Conservation (phyloP, 176 grass and related monocot species). For the Puya raimondii region DNA sequence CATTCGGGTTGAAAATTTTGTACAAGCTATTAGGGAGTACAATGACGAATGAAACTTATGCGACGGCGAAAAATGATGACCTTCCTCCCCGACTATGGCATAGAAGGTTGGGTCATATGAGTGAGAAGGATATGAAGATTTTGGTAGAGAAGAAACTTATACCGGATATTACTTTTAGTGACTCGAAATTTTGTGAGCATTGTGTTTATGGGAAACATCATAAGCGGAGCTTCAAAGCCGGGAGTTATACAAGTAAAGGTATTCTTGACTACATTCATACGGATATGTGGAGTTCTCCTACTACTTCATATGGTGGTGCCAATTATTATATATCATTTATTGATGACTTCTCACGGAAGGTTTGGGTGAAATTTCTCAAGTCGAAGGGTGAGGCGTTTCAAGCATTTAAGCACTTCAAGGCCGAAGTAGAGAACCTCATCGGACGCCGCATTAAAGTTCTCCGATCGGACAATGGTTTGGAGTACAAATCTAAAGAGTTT, state of each 20-base stretch:
- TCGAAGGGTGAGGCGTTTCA: neutral
- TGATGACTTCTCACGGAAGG: neutral
- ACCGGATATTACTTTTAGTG: neutral
- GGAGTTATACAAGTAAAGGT: too few species aligned
- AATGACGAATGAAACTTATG: neutral
- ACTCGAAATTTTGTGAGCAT: neutral
- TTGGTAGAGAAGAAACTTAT: neutral
- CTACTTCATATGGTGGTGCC: neutral
- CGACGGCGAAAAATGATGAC: neutral
- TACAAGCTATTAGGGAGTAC: neutral
- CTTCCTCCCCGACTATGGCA: neutral
- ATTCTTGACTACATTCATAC: neutral
- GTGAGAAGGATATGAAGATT: neutral
- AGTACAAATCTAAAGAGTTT: neutral
- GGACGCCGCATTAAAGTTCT: neutral
- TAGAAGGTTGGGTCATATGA: neutral
- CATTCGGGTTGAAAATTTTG: neutral
- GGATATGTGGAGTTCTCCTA: neutral
- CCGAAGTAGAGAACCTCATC: neutral
- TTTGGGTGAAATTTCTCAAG: neutral
- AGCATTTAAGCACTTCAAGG: neutral
- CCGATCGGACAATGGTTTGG: neutral
- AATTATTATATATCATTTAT: neutral
- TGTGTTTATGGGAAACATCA: neutral
- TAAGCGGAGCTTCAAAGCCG: neutral